Conservation (phyloP, 176 grass and related monocot genomes). For the Aegilops speltoides region DNA sequence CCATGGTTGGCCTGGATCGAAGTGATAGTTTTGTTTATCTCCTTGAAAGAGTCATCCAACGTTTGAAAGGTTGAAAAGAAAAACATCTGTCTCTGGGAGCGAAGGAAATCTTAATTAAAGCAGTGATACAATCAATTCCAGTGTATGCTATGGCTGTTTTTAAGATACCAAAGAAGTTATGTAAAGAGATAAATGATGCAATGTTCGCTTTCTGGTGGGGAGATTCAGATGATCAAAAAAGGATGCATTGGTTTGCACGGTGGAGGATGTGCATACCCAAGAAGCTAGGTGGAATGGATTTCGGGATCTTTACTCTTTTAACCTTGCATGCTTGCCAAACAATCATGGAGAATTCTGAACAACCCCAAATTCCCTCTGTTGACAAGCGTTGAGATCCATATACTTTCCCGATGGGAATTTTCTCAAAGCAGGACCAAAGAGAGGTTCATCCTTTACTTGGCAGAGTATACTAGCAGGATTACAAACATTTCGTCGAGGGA, state of each 20-base stretch:
- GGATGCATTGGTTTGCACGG: background rate
- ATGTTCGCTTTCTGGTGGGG: background rate
- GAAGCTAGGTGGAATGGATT: background rate
- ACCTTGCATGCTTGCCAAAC: background rate
- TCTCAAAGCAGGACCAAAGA: background rate
- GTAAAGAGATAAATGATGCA: background rate
- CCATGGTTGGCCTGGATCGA: background rate
- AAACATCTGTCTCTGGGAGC: background rate
- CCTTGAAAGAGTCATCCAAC: background rate
- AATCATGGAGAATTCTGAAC: background rate
- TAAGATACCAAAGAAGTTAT: background rate
- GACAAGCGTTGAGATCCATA: background rate
- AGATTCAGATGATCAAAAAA: background rate
- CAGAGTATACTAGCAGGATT: background rate
- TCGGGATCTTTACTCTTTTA: background rate
- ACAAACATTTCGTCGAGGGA: background rate
- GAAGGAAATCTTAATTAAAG: background rate
- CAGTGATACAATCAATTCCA: background rate
- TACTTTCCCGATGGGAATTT: background rate
- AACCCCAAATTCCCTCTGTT: too few relatives aligned
- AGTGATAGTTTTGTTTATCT: background rate
- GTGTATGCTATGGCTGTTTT: background rate
- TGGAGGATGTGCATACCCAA: background rate
- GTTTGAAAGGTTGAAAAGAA: background rate
- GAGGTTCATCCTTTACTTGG: background rate